Evolutionary conservation across 306 rosid genomes (phyloP).

Genomic region (Arachis hypogaea): DNA sequence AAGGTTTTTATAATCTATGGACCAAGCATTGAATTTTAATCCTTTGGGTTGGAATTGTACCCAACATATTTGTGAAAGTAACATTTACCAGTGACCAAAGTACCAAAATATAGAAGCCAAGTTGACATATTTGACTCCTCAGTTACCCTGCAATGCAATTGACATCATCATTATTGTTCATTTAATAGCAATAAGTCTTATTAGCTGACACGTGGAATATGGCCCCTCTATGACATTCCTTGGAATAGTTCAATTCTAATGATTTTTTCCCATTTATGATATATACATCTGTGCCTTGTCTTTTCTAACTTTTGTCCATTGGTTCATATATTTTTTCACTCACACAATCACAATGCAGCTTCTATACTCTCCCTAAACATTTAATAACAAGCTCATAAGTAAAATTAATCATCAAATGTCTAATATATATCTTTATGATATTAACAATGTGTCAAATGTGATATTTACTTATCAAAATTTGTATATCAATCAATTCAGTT

Average conservation of each 20-base stretch:
- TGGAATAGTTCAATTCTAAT: background rate
- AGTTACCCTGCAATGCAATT: background rate
- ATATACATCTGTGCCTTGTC: slow-evolving; percentile 17
- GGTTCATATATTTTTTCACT: slow-evolving; percentile 9
- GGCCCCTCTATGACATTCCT: background rate
- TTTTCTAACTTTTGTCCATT: slow-evolving; percentile 24
- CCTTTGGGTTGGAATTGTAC: too few species aligned
- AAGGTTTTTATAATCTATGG: too few species aligned
- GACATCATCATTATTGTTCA: background rate
- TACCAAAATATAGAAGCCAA: background rate
- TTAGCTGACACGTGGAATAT: slow-evolving; percentile 19
- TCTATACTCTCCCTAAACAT: too few species aligned
- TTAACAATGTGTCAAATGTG: too few species aligned
- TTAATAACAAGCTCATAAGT: too few species aligned
- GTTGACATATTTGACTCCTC: background rate
- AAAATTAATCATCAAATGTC: too few species aligned
- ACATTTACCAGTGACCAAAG: background rate
- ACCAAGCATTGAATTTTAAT: too few species aligned
- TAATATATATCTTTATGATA: too few species aligned
- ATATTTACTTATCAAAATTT: too few species aligned
- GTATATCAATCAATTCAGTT: too few species aligned
- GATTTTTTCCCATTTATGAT: slow-evolving; percentile 23
- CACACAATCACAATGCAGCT: background rate
- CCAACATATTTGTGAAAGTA: too few species aligned
- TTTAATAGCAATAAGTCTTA: background rate